Base-by-base conservation (phyloP, 2,329 filamentous ascomycete species). In the Colletotrichum spaethianum region DNA sequence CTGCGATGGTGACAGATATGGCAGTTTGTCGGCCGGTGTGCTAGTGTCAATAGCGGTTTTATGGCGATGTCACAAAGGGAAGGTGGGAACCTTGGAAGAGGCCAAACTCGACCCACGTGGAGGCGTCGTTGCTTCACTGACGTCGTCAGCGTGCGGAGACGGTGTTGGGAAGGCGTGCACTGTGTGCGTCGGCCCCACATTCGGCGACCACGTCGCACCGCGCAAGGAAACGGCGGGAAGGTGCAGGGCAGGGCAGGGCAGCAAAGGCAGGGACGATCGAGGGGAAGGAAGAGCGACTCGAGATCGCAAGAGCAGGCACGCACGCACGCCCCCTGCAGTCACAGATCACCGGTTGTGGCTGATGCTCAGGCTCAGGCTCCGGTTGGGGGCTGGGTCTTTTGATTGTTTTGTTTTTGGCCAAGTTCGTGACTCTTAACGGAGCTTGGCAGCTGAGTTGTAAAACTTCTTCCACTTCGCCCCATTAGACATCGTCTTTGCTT, bases 91-190 rank as follows among this genome's bases (percentile, higher is more conserved):
- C 48, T 56, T 50, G 62, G 55, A 48, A 11, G 42, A 59, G 38
- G 38, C 40, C 44, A 63, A 31, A 23, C n/a, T 23, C n/a, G n/a
- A 42, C 56, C 63, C 68, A 70, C 63, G 68, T 70, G 68, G 63
- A 61, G 56, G 63, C 56, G 56, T 67, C 40, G 38, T 53, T 48
- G 65, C 69, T 66, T 72, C 69, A 69, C 65, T 69, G 59, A 72
- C 69, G 69, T 72, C 56, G 69, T 40, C 60, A 53, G 26, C 16
- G 53, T 52, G 31, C 18, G 26, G 26, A 20, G 5, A 2, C 36
- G 7, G 0, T 1, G 33, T 63, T 28, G 2, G 8, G 0, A 1
- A 2, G 4, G 0, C 0, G 26, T 23, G 56, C 52, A 63, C 57
- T 59, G 69, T 69, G 28, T 23, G 59, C 20, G 31, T 9, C 14